Conservation (phyloP, 768 basidiomycete species). For the Termitomyces sp. region DNA sequence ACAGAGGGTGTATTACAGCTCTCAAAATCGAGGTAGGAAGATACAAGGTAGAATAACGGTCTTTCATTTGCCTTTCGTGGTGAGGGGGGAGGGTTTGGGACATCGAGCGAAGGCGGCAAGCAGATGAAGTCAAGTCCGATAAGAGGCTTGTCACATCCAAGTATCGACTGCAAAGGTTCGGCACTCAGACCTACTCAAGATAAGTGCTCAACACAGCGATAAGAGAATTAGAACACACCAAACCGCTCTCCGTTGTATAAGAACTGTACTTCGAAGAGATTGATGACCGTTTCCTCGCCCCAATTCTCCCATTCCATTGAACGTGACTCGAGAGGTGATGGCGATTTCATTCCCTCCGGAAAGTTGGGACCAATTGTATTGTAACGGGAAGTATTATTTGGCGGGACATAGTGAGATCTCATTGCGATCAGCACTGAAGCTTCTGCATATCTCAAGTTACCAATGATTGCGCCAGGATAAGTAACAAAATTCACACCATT, state of each 20-base stretch:
- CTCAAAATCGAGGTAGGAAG: conserved; percentile 52
- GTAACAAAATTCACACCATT: conserved; percentile 34
- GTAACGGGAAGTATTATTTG: conserved; percentile 20
- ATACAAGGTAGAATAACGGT: conserved; percentile 39
- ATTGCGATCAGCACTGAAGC: conserved; percentile 56
- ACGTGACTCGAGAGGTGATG: conserved; percentile 20
- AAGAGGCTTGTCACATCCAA: conserved; percentile 28
- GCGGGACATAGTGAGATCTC: conserved; percentile 47
- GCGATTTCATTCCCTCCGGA: conserved; percentile 24
- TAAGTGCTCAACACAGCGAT: not conserved
- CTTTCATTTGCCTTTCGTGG: conserved; percentile 17
- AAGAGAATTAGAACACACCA: conserved; percentile 27
- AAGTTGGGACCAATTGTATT: conserved; percentile 39
- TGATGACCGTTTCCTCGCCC: conserved; percentile 55
- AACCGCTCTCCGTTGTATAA: conserved; percentile 37
- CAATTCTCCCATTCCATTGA: conserved; percentile 44
- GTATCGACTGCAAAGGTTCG: conserved; percentile 41
- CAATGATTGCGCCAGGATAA: not conserved
- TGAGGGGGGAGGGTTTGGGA: conserved; percentile 5
- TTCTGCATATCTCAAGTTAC: conserved; percentile 29
- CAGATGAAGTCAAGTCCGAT: conserved; percentile 43
- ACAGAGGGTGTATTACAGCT: conserved; percentile 40
- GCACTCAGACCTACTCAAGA: conserved; percentile 31
- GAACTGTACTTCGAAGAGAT: conserved; percentile 55
- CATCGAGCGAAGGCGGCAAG: conserved; percentile 8